Conservation (phyloP, 257 asterid species). For the Eucommia ulmoides region DNA sequence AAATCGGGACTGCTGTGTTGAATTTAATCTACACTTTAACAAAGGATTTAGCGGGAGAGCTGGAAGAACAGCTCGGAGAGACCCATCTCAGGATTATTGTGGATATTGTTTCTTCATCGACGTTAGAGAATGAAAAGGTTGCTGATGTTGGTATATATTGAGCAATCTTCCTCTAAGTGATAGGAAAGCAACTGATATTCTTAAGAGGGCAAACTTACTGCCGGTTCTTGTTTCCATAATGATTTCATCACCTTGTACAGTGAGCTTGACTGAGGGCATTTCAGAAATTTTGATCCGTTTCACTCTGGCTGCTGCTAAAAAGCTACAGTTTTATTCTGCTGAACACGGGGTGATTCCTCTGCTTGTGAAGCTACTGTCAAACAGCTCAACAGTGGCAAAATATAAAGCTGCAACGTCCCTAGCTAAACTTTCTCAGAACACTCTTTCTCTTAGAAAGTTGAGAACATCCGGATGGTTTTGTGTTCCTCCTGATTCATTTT, state of each 20-base stretch:
- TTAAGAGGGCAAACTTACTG: slow-evolving; percentile 33
- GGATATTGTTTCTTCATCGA: slow-evolving; percentile 24
- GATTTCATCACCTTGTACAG: slow-evolving; percentile 12
- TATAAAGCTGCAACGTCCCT: slow-evolving; percentile 49
- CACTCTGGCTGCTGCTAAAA: slow-evolving; percentile 47
- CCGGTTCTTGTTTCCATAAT: slow-evolving; percentile 31
- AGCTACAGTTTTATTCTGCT: slow-evolving; percentile 49
- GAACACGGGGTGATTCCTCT: slow-evolving; percentile 40
- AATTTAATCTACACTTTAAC: slow-evolving; percentile 37
- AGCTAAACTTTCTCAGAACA: slow-evolving; percentile 57
- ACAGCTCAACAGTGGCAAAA: slow-evolving; percentile 32
- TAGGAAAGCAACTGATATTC: slow-evolving; percentile 40
- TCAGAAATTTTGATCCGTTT: slow-evolving; percentile 47
- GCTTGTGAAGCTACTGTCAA: slow-evolving; percentile 44
- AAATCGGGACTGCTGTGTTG: slow-evolving; percentile 41
- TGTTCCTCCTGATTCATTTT: slow-evolving; percentile 29
- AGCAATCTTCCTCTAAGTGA: slow-evolving; percentile 50
- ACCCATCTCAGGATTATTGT: slow-evolving; percentile 24
- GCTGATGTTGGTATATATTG: slow-evolving; percentile 63
- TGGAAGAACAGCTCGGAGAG: slow-evolving; percentile 42
- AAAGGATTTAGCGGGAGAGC: slow-evolving; percentile 32
- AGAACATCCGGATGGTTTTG: slow-evolving; percentile 62
- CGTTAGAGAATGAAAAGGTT: slow-evolving; percentile 38
- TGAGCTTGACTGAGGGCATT: slow-evolving; percentile 36
- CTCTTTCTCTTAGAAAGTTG: slow-evolving; percentile 32